Conservation (phyloP, 2,329 filamentous ascomycete species). For the Alternaria solani region DNA sequence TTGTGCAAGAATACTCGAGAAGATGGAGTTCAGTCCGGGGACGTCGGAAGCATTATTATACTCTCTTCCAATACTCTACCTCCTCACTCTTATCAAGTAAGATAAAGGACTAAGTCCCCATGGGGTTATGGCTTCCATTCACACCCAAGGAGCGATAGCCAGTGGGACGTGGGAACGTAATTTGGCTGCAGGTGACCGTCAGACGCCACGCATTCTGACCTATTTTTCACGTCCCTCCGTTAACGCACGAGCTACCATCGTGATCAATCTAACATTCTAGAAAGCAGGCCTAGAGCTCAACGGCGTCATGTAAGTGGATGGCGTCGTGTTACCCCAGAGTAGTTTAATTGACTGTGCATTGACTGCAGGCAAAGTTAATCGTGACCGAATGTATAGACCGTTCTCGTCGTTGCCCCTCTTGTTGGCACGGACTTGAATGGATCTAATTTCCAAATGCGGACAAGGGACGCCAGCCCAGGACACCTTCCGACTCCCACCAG, state of each 20-base stretch:
- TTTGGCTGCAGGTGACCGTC: constrained; percentile 28
- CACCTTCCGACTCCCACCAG: constrained; percentile 28
- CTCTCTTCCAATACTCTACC: constrained; percentile 14
- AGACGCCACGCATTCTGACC: constrained; percentile 29
- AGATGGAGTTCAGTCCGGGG: constrained; percentile 17
- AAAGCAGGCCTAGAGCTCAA: constrained; percentile 14
- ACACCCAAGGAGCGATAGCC: constrained; percentile 24
- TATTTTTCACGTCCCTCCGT: constrained; percentile 15
- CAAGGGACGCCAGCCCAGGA: constrained; percentile 32
- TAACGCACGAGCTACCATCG: constrained; percentile 30
- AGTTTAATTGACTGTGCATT: constrained; percentile 22
- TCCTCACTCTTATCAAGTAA: constrained; percentile 39
- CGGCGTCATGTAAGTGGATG: constrained; percentile 15
- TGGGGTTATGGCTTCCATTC: constrained; percentile 42
- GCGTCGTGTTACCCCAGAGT: constrained; percentile 15
- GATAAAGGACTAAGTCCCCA: constrained; percentile 31
- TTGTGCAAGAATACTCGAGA: background rate
- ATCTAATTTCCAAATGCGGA: constrained; percentile 42
- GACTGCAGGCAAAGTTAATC: constrained; percentile 27
- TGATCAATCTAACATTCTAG: constrained; percentile 29
- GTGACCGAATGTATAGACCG: constrained; percentile 31
- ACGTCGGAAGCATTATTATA: constrained; percentile 33
- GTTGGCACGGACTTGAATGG: constrained; percentile 38
- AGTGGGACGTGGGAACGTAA: constrained; percentile 39
- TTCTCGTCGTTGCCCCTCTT: constrained; percentile 38